Percentiles rank a stretch among this genome's conserved stretches.
Evolutionary conservation across 495 filamentous ascomycete genomes (phyloP).

Genomic region (Podospora comata): DNA sequence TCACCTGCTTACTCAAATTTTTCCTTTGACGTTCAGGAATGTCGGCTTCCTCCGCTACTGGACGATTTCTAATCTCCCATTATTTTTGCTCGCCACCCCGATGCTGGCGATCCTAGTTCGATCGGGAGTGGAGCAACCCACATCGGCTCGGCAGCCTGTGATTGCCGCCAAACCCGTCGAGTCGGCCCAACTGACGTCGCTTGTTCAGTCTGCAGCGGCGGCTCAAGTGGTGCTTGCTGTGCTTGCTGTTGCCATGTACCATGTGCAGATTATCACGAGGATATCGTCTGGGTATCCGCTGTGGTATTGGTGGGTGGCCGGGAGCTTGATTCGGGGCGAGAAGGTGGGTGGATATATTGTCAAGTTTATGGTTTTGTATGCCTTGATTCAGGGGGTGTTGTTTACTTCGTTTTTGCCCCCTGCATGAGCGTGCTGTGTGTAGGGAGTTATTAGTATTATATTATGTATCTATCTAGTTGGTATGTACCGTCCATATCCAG

Average conservation of each 20-base stretch:
- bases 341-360: slow-evolving; percentile 32
- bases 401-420: slow-evolving; percentile 94
- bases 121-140: slow-evolving; percentile 56
- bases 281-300: slow-evolving; percentile 85
- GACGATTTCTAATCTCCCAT: slow-evolving; percentile 78
- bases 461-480: slow-evolving; percentile 4
- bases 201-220: slow-evolving; percentile 59
- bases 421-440: slow-evolving; percentile 46
- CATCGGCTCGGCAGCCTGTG: background rate
- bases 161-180: slow-evolving; percentile 15
- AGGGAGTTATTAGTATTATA: slow-evolving; percentile 2
- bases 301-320: slow-evolving; percentile 79
- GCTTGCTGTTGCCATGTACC: slow-evolving; percentile 72
- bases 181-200: slow-evolving; percentile 24
- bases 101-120: slow-evolving; percentile 65
- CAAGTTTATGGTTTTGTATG: slow-evolving; percentile 74
- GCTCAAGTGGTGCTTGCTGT: slow-evolving; percentile 69
- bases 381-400: slow-evolving; percentile 71
- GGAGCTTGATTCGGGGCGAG: slow-evolving; percentile 33
- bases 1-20: slow-evolving; percentile 59
- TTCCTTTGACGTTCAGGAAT: slow-evolving; percentile 55
- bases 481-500: background rate
- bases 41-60: slow-evolving; percentile 88
- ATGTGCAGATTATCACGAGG: slow-evolving; percentile 89
- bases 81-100: slow-evolving; percentile 80